A percentile compares a stretch with the other conserved stretches of the same genome.
Evolutionary conservation across 2,329 filamentous ascomycete genomes (phyloP).

Genomic region (Colletotrichum sp.): DNA sequence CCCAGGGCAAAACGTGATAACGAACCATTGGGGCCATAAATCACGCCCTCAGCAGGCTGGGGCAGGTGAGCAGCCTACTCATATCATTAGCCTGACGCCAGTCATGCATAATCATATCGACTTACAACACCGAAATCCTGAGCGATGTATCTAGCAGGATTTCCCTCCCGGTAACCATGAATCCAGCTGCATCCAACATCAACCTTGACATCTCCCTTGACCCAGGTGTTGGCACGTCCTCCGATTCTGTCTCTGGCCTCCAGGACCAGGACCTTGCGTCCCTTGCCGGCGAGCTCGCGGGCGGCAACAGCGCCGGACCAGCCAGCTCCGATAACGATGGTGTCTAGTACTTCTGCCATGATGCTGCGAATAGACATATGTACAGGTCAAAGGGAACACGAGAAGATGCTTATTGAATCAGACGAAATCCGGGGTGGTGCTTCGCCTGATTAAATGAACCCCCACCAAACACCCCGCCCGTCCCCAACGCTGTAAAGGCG

Average conservation of each 20-base stretch:
- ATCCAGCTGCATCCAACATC: constrained; percentile 20
- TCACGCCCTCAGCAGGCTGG: constrained; percentile 10
- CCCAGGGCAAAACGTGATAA: background rate
- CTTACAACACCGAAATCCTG: constrained; percentile 17
- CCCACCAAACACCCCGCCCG: background rate
- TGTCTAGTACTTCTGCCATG: constrained; percentile 9
- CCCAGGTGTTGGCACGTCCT: constrained; percentile 18
- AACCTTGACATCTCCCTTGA: constrained; percentile 14
- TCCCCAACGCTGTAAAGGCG: background rate
- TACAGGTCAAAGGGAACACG: background rate
- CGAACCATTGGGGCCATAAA: constrained; percentile 14
- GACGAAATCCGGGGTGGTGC: background rate
- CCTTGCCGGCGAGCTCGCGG: constrained; percentile 6
- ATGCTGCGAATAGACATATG: constrained; percentile 10
- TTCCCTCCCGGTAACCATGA: constrained; percentile 14
- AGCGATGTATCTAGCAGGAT: constrained; percentile 15
- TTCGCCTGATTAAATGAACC: background rate
- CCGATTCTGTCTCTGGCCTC: constrained; percentile 21
- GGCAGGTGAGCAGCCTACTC: constrained; percentile 9
- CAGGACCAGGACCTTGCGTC: constrained; percentile 11
- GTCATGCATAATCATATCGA: background rate
- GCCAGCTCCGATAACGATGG: constrained; percentile 20
- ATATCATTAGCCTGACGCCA: background rate
- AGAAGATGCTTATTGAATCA: background rate
- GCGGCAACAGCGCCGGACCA: constrained; percentile 16